phyloP scores from a whole-genome alignment of 2,329 filamentous ascomycete genomes.

The Penicillium polonicum region DNA sequence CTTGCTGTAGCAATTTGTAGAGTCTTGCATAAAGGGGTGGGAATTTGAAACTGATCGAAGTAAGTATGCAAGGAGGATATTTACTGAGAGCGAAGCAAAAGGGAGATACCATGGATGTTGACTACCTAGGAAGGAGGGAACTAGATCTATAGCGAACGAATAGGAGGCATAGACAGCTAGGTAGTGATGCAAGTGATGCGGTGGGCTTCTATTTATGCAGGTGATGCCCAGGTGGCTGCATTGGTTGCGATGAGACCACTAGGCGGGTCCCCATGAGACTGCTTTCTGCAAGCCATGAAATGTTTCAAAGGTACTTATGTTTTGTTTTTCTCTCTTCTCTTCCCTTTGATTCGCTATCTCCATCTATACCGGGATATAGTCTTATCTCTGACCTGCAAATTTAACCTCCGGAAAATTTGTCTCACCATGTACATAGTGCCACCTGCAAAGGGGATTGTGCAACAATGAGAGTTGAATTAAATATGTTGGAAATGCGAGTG shows the following conservation, averaged over 20 bases:
- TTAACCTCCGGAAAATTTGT: not conserved
- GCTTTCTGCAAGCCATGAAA: not conserved
- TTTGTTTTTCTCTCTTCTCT: not conserved
- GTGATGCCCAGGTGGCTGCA: not conserved
- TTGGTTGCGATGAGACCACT: not conserved
- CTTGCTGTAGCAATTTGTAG: not conserved
- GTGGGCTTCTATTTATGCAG: not conserved
- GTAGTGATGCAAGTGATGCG: not conserved
- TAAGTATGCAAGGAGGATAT: constrained; percentile 6
- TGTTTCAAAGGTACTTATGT: not conserved
- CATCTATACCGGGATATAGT: not conserved
- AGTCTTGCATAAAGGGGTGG: not conserved
- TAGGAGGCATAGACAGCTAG: not conserved
- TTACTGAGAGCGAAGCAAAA: not conserved
- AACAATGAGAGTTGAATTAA: too few species aligned
- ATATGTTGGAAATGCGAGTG: not conserved
- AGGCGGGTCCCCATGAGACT: too few species aligned
- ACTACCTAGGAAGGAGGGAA: not conserved
- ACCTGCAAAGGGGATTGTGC: not conserved
- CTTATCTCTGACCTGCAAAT: not conserved
- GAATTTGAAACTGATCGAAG: constrained; percentile 1
- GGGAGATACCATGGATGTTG: not conserved
- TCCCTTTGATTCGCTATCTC: not conserved
- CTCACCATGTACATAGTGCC: not conserved
- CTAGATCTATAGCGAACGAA: not conserved